A percentile compares a stretch with the other conserved stretches of the same genome.
Conservation (phyloP, 805 yeast species). For the Kazachstania africana region DNA sequence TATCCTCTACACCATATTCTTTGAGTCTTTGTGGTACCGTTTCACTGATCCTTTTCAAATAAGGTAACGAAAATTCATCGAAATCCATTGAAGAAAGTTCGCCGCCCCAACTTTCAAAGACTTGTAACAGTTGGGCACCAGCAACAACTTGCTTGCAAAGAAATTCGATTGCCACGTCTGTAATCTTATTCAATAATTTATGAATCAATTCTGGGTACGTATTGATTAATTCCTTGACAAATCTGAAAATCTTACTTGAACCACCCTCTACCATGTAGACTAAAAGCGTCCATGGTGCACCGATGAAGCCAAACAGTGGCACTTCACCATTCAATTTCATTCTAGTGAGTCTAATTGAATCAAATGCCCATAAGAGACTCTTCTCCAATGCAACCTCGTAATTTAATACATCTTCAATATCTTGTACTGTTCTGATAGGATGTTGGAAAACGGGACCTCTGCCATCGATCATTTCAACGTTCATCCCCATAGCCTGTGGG, state of each 20-base stretch:
- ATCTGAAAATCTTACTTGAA: slow-evolving; percentile 83
- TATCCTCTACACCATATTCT: slow-evolving; percentile 60
- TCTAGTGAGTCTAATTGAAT: slow-evolving; percentile 87
- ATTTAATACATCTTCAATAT: slow-evolving; percentile 42
- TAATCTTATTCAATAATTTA: slow-evolving; percentile 56
- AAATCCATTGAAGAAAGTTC: slow-evolving; percentile 88
- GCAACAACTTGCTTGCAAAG: slow-evolving; percentile 91
- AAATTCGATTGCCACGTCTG: slow-evolving; percentile 86
- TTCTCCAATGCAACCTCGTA: slow-evolving; percentile 60
- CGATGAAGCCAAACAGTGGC: slow-evolving; percentile 89
- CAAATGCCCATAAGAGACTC: slow-evolving; percentile 88
- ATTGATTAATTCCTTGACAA: slow-evolving; percentile 86
- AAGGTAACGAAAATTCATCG: slow-evolving; percentile 80
- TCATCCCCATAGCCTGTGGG: slow-evolving; percentile 98
- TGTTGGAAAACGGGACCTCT: slow-evolving; percentile 88
- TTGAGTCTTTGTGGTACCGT: slow-evolving; percentile 56
- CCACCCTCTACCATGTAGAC: slow-evolving; percentile 98
- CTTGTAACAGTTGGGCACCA: slow-evolving; percentile 96
- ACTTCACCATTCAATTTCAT: slow-evolving; percentile 77
- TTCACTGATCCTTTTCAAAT: slow-evolving; percentile 61
- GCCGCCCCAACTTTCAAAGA: slow-evolving; percentile 97
- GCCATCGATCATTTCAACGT: slow-evolving; percentile 85
- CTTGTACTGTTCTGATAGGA: slow-evolving; percentile 69
- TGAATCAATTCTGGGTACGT: slow-evolving; percentile 64
- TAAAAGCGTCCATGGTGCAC: slow-evolving; percentile 96